Base-by-base conservation (phyloP, 192 early-diverging fungal genomes). In the Coemansia javaensis region DNA sequence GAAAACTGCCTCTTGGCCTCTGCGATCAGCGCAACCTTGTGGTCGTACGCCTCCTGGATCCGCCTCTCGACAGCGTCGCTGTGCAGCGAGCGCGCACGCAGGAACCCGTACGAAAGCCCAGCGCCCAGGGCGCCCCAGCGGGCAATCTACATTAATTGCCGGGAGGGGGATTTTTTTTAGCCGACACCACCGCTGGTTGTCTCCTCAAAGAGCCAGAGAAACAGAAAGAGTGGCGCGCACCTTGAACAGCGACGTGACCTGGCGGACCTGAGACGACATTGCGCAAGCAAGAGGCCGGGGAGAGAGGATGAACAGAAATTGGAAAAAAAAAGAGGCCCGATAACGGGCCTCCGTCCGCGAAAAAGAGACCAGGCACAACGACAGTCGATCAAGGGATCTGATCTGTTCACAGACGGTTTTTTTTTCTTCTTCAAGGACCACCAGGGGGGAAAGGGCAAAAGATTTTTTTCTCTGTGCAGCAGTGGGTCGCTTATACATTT, bases 191-290 rank as follows among this genome's bases (percentile, higher is more conserved):
- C n/a, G n/a, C n/a, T n/a, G n/a, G n/a, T n/a, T n/a, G n/a, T n/a
- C n/a, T 16, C 21, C 16, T 11, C 27, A 30, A 17, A 45, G 32
- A 22, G 22, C 11, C 20, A 28, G 30, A 40, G 33, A 22, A 10
- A 44, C 16, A 35, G 4, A 32, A 23, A 20, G 8, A 5, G 13
- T 22, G 28, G 13, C 2, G 9, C n/a, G 6, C 59, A 75, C 71
- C 71, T 75, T 75, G 64, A 67, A 75, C 10, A 75, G 64, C 44
- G 71, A 75, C 51, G 71, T 67, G 63, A 75, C 64, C 55, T 75
- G 55, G 48, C 71, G 63, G 32, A 75, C 59, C 17, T 52, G 51
- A 22, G 66, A 12, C 34, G 59, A 53, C 59, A 53, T 58, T 21
- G 45, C 42, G 39, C 16, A 15, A 11, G 18, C 5, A 30, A 7